phyloP scores from a whole-genome alignment of 768 basidiomycete species.

The Auriscalpium vulgare region DNA sequence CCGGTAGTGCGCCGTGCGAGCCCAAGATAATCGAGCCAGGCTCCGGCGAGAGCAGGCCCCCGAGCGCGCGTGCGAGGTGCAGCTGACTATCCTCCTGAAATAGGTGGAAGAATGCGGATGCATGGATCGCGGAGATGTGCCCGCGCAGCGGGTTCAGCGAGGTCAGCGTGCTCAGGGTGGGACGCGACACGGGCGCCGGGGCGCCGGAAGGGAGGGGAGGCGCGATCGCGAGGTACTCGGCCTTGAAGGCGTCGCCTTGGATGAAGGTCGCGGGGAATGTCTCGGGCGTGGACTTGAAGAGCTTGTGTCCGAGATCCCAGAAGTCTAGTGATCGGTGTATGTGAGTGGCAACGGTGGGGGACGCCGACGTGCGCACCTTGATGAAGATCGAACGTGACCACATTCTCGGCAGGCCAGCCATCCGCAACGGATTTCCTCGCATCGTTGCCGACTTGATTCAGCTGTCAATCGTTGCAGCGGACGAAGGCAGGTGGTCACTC shows the following conservation, averaged over 20 bases:
- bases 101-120: conserved; percentile 42
- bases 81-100: conserved; percentile 35
- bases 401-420: conserved; percentile 33
- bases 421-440: conserved; percentile 33
- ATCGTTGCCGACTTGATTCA: conserved; percentile 32
- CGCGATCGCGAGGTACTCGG: conserved; percentile 28
- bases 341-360: background rate
- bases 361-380: conserved; percentile 21
- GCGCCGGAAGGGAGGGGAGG: conserved; percentile 19
- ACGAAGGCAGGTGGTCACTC: conserved; percentile 7
- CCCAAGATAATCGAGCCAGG: conserved; percentile 43
- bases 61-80: conserved; percentile 33
- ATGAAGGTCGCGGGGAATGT: conserved; percentile 50
- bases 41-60: conserved; percentile 32
- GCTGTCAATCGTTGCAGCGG: background rate
- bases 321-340: conserved; percentile 30
- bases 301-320: conserved; percentile 54
- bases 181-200: conserved; percentile 13
- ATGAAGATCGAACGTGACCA: conserved; percentile 31
- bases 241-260: conserved; percentile 46
- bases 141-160: conserved; percentile 40
- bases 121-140: conserved; percentile 41
- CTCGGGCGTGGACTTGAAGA: conserved; percentile 45
- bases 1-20: conserved; percentile 25
- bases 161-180: conserved; percentile 24